These are phyloP conservation scores for Fusarium lyarnte DNA, from an alignment of 2,329 filamentous ascomycete genomes.

Conservation along the genomic window DNA sequence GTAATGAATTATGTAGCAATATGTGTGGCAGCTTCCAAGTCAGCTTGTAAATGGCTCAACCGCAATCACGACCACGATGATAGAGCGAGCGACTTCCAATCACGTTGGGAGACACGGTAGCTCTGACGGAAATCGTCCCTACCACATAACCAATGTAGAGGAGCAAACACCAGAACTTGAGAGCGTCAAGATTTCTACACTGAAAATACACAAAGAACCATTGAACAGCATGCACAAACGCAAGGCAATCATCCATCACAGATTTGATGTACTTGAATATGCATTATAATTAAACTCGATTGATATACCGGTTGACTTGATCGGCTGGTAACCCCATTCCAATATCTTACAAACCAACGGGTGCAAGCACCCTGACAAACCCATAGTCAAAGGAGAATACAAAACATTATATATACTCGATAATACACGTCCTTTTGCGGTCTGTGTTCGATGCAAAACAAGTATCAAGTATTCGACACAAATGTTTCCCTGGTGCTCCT, in stretches of 20 bases:
- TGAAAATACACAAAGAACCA: background rate
- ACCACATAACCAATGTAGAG: background rate
- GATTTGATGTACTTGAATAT: background rate
- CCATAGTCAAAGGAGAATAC: conserved; percentile 32
- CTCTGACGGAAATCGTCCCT: background rate
- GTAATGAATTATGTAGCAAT: background rate
- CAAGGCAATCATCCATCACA: background rate
- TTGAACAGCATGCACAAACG: background rate
- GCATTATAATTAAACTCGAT: background rate
- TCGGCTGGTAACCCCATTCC: background rate
- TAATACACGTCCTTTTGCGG: conserved; percentile 15
- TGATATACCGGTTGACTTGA: conserved; percentile 17
- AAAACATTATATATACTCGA: conserved; percentile 45
- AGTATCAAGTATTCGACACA: conserved; percentile 2
- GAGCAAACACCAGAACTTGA: background rate
- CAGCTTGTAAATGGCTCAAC: background rate
- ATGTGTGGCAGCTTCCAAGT: conserved; percentile 7
- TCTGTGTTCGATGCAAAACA: conserved; percentile 23
- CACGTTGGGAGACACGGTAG: background rate
- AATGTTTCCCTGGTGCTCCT: conserved; percentile 21
- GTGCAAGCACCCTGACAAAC: conserved; percentile 17
- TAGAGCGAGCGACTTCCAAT: background rate
- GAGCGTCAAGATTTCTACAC: background rate
- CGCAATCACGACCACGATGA: background rate
- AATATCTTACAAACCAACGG: conserved; percentile 23